Evolutionary conservation across 805 yeast genomes (phyloP), one percentile per base, ranked within the genome.

Genomic region (Candida bentonensis): DNA sequence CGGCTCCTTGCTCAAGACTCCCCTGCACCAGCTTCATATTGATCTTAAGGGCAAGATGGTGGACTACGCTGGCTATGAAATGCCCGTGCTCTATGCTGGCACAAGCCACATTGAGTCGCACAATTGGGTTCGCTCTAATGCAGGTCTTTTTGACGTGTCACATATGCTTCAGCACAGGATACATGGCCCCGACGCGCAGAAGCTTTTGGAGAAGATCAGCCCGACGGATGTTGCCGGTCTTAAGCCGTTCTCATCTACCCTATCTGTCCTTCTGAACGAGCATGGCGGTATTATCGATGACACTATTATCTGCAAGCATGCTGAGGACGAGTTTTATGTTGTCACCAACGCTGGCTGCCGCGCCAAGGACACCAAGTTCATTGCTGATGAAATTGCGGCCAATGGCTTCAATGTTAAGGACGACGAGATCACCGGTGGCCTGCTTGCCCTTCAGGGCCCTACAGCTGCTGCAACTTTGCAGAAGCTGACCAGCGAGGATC

Each of bases 291-390:
- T 89, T 47, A 88, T 92, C 52, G 97, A 92, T 62, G 94, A 92
- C 59, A 85, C 94, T 26, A 81, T 92, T 55, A 82, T 95, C 52
- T 84, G 85, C 51, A 89, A 84, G 59, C 88, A 73, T 28, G 76
- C 75, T n/a, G 72, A 72, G 33, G 72, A 72, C 43, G 72, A 73
- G 42, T 89, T 74, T 58, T 87, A 87, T 61, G 77, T 92, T 54
- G 98, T 92, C 4, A 88, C 97, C 36, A 92, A 92, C 63, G 98
- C 97, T 2, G 96, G 95, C 4, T 83, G 97, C 56, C 72, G 94
- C 46, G 89, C 74, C 2, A 82, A 83, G 58, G 97, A 88, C 59
- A 60, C 77, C 20, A 66, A 63, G 15, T 88, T 83, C 57, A 66
- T 89, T 51, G 65, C 69, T 30, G 56, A 64, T 1, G 80, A 81